A percentile compares a stretch with the other conserved stretches of the same genome.
Conservation (phyloP, 2,329 filamentous ascomycete genomes). For the Arthrobotrys musiformis region DNA sequence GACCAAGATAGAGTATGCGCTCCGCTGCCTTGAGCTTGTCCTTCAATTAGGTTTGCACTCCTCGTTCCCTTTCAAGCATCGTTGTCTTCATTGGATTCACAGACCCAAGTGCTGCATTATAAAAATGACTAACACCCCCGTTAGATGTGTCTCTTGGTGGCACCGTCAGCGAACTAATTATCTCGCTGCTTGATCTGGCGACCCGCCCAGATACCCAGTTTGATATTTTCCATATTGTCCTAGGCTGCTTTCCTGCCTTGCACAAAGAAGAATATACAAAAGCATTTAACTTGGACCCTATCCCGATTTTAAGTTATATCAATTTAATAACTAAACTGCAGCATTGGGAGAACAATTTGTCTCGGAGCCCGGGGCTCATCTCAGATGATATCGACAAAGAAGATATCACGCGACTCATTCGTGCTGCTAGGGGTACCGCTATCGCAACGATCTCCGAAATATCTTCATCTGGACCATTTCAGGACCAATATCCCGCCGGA, state of each 20-base stretch:
- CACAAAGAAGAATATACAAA: slow-evolving; percentile 20
- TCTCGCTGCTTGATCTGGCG: slow-evolving; percentile 9
- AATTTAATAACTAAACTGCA: slow-evolving; percentile 14
- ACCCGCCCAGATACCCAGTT: neutral
- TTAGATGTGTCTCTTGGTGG: neutral
- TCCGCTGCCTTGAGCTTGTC: slow-evolving; percentile 35
- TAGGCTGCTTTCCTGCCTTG: slow-evolving; percentile 1
- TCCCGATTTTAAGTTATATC: slow-evolving; percentile 1
- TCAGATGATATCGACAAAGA: slow-evolving; percentile 18
- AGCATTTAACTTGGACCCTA: neutral
- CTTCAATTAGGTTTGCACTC: slow-evolving; percentile 14
- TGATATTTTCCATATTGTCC: slow-evolving; percentile 17
- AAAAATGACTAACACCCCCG: neutral
- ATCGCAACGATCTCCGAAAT: slow-evolving; percentile 57
- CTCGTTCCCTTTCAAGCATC: neutral
- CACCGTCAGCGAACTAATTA: neutral
- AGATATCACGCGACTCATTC: slow-evolving; percentile 34
- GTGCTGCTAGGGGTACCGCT: slow-evolving; percentile 51
- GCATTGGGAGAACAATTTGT: slow-evolving; percentile 26
- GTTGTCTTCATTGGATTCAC: neutral
- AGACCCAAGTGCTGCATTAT: too few species aligned
- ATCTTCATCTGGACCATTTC: slow-evolving; percentile 54
- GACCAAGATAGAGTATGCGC: slow-evolving; percentile 15
- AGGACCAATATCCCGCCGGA: slow-evolving; percentile 62
- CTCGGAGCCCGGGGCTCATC: neutral